Conservation (phyloP, 2,329 filamentous ascomycete genomes). For the Trichophyton simii region DNA sequence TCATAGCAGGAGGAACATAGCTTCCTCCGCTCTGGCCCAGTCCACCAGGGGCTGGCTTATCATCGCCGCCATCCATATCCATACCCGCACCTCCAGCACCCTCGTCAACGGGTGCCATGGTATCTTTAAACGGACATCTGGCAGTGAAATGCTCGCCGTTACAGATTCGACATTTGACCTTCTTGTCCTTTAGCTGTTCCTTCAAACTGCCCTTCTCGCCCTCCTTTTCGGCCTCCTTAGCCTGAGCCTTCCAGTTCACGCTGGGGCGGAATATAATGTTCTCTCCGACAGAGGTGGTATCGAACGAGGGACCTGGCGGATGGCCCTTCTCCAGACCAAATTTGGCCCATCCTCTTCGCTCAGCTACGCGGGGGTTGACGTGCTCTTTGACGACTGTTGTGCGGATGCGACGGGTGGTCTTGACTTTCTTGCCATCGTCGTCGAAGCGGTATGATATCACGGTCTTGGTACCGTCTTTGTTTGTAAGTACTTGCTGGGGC, state of each 20-base stretch:
- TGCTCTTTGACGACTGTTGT: conserved; percentile 82
- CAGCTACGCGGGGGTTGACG: conserved; percentile 92
- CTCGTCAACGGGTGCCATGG: conserved; percentile 63
- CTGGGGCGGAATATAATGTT: conserved; percentile 95
- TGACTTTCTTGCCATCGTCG: conserved; percentile 89
- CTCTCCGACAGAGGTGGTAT: conserved; percentile 88
- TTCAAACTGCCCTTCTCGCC: conserved; percentile 50
- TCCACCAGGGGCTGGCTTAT: conserved; percentile 37
- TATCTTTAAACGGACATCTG: conserved; percentile 98
- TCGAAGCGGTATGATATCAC: conserved; percentile 81
- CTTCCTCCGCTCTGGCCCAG: conserved; percentile 57
- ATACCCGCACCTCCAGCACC: conserved; percentile 31
- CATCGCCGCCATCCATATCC: conserved; percentile 36
- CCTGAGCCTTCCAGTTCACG: conserved; percentile 86
- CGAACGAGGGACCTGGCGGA: conserved; percentile 63
- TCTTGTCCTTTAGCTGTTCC: conserved; percentile 81
- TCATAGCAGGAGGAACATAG: conserved; percentile 88
- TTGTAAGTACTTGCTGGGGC: conserved; percentile 74
- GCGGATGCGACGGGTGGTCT: conserved; percentile 91
- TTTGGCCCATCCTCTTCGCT: conserved; percentile 85
- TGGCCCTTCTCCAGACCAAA: conserved; percentile 87
- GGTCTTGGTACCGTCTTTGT: conserved; percentile 98
- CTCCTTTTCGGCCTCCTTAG: conserved; percentile 53
- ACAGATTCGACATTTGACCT: conserved; percentile 99
- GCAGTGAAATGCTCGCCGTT: conserved; percentile 98